Conservation (phyloP, 106 monocot genomes). For the Dendrobium huoshanense region DNA sequence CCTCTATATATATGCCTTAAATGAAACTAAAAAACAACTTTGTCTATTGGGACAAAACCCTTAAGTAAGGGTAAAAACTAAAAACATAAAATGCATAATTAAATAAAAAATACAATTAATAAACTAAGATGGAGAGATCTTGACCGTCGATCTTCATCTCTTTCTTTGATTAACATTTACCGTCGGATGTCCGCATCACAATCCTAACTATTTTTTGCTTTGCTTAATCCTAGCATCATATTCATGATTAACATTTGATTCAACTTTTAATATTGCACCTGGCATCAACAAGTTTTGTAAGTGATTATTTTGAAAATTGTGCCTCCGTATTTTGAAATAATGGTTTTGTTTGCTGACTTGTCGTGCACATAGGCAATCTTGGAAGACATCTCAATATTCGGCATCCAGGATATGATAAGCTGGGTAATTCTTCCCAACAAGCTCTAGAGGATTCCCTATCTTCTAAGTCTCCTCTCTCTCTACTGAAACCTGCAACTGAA, state of each 20-base stretch:
- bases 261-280: neutral
- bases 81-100: too few species aligned
- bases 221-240: neutral
- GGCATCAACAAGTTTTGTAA: neutral
- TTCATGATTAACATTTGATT: neutral
- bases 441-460: conserved; percentile 6
- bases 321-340: neutral
- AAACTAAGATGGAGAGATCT: too few species aligned
- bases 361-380: conserved; percentile 58
- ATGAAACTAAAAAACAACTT: too few species aligned
- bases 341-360: neutral
- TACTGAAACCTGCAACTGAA: conserved; percentile 20
- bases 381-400: conserved; percentile 85
- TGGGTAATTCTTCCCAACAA: conserved; percentile 33
- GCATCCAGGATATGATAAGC: conserved; percentile 74
- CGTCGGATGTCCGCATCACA: too few species aligned
- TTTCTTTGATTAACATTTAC: too few species aligned
- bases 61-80: too few species aligned
- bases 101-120: too few species aligned
- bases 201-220: neutral
- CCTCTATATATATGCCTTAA: too few species aligned
- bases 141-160: too few species aligned
- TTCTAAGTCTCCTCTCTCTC: conserved; percentile 35
- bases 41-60: too few species aligned
- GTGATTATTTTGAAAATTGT: neutral